phyloP scores from a whole-genome alignment of 2,329 filamentous ascomycete species.

The Phaeosphaeria sp. region DNA sequence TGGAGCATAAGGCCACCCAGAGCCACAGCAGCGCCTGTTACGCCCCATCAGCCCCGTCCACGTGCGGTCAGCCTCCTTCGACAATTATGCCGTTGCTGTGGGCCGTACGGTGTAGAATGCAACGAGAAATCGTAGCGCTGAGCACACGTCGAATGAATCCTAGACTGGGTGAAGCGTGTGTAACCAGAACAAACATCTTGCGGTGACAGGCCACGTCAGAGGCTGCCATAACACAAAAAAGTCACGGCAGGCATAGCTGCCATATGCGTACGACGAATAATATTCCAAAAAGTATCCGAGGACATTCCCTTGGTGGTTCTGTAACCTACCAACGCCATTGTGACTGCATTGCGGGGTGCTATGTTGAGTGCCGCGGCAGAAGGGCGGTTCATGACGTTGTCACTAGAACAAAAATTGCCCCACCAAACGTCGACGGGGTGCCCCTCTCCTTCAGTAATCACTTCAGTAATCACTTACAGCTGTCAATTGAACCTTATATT shows the following conservation, averaged over 20 bases:
- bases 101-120: background rate
- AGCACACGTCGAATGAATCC: background rate
- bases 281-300: background rate
- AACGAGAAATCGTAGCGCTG: no score
- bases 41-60: background rate
- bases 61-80: background rate
- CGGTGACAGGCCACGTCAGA: background rate
- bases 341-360: background rate
- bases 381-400: conserved; percentile 9
- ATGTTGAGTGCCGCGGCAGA: background rate
- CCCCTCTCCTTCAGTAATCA: background rate
- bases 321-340: background rate
- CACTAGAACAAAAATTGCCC: conserved; percentile 8
- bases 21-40: background rate
- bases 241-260: background rate
- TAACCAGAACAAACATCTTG: no score
- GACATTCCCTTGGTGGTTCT: background rate
- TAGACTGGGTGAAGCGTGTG: background rate
- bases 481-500: background rate
- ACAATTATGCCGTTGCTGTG: background rate
- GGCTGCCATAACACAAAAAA: background rate
- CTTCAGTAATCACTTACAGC: background rate
- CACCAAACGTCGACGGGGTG: conserved; percentile 5
- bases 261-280: background rate
- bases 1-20: background rate